Base-by-base conservation (phyloP, 176 grass and related monocot genomes). In the Musa schizocarpa region DNA sequence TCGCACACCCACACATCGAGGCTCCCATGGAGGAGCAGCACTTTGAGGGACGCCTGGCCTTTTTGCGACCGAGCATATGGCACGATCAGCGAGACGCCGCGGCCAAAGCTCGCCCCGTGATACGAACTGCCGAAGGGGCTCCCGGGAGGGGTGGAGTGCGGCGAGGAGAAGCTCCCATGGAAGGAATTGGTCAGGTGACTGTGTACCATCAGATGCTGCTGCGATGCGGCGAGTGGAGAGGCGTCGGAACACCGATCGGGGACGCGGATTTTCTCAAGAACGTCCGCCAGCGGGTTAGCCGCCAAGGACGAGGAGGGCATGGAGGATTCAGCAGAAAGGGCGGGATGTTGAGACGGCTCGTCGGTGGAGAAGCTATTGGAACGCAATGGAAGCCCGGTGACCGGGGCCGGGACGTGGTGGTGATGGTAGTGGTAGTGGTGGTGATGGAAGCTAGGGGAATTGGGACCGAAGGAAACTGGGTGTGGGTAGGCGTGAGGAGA, bases 11-110 rank as follows among this genome's bases (percentile, higher is more conserved):
- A 87, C 62, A 96, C 86, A 69, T 92, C 87, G 23, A 96, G 84
- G 78, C 22, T 92, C 65, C 92, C 92, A 34, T 96, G 89, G 58
- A 96, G 92, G 63, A 96, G 85, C 71, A 89, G 76, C n/a, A 92
- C 87, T 78, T 91, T 95, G 9, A 89, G 87, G 13, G 90, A 93
- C 1, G 80, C 24, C 71, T 81, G 85, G 54, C 48, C 43, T 70
- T 51, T 70, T 13, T 8, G 68, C 2, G 68, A 3, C 8, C 48
- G 9, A 20, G 1, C 9, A 70, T 3, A 70, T 11, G 43, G 68
- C 9, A 52, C 34, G 43, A 51, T 11, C 26, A 81, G 48, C 48
- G 65, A 21, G 65, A 14, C 22, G 25, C 52, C 13, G 8, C 13
- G 61, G 23, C 23, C 23, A 9, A 51, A 70, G 68, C 16, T 70